Conservation (phyloP, 176 grass and related monocot species). For the Zoysia pacifica region DNA sequence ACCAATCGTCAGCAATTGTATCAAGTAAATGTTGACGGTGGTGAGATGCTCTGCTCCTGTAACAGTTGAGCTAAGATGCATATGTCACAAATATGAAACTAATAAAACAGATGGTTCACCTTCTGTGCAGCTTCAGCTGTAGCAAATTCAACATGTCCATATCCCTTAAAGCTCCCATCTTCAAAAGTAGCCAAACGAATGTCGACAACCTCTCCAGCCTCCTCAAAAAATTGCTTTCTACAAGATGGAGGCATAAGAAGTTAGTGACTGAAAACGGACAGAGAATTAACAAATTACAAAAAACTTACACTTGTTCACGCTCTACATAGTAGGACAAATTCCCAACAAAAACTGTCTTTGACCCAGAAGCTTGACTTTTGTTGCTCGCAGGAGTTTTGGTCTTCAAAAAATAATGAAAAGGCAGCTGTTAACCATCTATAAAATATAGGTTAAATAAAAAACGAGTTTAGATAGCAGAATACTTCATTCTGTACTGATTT, state of each 20-base stretch:
- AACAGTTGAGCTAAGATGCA: slow-evolving; percentile 5
- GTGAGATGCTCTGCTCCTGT: background rate
- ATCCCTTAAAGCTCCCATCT: slow-evolving; percentile 61
- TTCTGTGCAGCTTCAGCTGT: slow-evolving; percentile 66
- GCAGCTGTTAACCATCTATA: slow-evolving; percentile 4
- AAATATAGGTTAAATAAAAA: background rate
- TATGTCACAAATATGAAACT: background rate
- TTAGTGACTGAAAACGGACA: background rate
- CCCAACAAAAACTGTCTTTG: slow-evolving; percentile 68
- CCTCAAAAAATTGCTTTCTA: slow-evolving; percentile 70
- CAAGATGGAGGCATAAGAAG: slow-evolving; percentile 1
- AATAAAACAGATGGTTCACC: slow-evolving; percentile 34
- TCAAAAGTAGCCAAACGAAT: slow-evolving; percentile 47
- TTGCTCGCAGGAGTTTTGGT: slow-evolving; percentile 52
- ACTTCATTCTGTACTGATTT: slow-evolving; percentile 45
- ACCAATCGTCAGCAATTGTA: background rate
- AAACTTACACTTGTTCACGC: slow-evolving; percentile 62
- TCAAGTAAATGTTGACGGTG: background rate
- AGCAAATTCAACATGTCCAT: slow-evolving; percentile 78
- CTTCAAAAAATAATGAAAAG: slow-evolving; percentile 32
- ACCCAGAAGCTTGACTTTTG: slow-evolving; percentile 45
- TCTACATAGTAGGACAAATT: slow-evolving; percentile 55
- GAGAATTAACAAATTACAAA: background rate
- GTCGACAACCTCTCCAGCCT: slow-evolving; percentile 60
- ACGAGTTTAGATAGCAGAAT: background rate